A percentile compares a stretch with the other conserved stretches of the same genome.
Evolutionary conservation across 2,329 filamentous ascomycete genomes (phyloP).

Genomic region (Thielaviopsis musarum): DNA sequence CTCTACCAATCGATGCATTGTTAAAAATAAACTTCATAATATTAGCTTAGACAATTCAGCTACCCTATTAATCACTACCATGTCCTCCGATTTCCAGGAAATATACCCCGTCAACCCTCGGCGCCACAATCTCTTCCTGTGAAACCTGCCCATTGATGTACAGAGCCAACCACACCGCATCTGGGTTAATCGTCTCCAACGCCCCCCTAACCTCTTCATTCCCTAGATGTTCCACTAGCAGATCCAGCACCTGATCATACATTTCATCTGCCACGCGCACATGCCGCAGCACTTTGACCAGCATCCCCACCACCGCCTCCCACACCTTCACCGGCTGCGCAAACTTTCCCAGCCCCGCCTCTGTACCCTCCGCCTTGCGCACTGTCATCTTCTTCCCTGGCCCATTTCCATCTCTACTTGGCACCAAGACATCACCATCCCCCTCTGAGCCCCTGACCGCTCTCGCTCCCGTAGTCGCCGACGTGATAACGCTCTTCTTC

Average conservation of each 20-base stretch:
- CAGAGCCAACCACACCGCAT: slow-evolving; percentile 59
- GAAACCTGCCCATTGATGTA: slow-evolving; percentile 29
- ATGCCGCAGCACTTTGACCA: slow-evolving; percentile 43
- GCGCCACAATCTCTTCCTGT: slow-evolving; percentile 19
- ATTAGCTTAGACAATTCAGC: too few species aligned
- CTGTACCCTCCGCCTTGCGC: not conserved
- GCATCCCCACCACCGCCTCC: slow-evolving; percentile 41
- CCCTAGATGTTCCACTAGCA: slow-evolving; percentile 37
- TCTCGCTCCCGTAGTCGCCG: slow-evolving; percentile 18
- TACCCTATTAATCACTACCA: too few species aligned
- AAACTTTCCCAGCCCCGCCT: slow-evolving; percentile 28
- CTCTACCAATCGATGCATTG: too few species aligned
- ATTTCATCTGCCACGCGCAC: slow-evolving; percentile 50
- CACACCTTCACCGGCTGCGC: slow-evolving; percentile 46
- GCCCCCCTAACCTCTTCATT: slow-evolving; percentile 34
- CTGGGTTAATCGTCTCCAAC: slow-evolving; percentile 48
- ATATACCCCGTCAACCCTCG: slow-evolving; percentile 25
- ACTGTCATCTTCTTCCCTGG: too few species aligned
- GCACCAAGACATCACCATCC: not conserved
- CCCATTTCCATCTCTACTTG: not conserved
- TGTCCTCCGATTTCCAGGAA: slow-evolving; percentile 18
- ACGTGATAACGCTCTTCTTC: slow-evolving; percentile 17
- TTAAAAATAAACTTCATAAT: too few species aligned
- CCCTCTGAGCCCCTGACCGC: slow-evolving; percentile 1
- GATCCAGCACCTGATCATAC: slow-evolving; percentile 53